A percentile compares a stretch with the other conserved stretches of the same genome.
Evolutionary conservation across 2,329 filamentous ascomycete genomes (phyloP).

Genomic region (Penicillium sp.): DNA sequence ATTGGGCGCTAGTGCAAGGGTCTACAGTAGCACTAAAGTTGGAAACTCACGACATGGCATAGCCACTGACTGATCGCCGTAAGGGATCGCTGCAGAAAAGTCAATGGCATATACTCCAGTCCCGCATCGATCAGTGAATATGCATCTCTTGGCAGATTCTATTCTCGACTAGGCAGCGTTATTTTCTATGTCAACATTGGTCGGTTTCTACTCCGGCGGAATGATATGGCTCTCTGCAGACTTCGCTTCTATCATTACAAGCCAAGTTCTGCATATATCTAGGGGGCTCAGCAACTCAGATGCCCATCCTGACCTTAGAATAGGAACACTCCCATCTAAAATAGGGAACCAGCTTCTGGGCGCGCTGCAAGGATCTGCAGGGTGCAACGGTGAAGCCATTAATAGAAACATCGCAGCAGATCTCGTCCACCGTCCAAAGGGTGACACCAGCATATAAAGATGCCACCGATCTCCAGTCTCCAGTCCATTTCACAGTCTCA

Average conservation of each 20-base stretch:
- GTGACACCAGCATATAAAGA: slow-evolving; percentile 14
- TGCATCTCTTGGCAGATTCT: slow-evolving; percentile 12
- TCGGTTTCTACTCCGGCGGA: not conserved
- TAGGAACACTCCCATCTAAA: not conserved
- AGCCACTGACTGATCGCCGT: too few relatives aligned
- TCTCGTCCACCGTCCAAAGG: not conserved
- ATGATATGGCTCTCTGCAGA: slow-evolving; percentile 1
- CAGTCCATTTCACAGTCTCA: too few relatives aligned
- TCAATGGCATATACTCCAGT: slow-evolving; percentile 2
- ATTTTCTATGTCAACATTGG: slow-evolving; percentile 19
- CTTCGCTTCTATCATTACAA: slow-evolving; percentile 6
- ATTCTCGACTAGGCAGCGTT: slow-evolving; percentile 16
- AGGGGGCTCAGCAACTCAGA: slow-evolving; percentile 14
- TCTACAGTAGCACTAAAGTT: not conserved
- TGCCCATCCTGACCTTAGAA: not conserved
- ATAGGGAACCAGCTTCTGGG: not conserved
- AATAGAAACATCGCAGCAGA: slow-evolving; percentile 20
- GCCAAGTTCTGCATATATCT: slow-evolving; percentile 3
- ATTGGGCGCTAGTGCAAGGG: not conserved
- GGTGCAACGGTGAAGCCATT: slow-evolving; percentile 6
- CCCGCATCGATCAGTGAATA: not conserved
- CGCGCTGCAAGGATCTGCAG: slow-evolving; percentile 6
- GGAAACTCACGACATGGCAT: not conserved
- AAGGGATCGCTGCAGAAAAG: not conserved
- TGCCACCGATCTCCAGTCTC: not conserved